Conservation (phyloP, 1,139 yeast genomes). For the Blastobotrys ciferrii region DNA sequence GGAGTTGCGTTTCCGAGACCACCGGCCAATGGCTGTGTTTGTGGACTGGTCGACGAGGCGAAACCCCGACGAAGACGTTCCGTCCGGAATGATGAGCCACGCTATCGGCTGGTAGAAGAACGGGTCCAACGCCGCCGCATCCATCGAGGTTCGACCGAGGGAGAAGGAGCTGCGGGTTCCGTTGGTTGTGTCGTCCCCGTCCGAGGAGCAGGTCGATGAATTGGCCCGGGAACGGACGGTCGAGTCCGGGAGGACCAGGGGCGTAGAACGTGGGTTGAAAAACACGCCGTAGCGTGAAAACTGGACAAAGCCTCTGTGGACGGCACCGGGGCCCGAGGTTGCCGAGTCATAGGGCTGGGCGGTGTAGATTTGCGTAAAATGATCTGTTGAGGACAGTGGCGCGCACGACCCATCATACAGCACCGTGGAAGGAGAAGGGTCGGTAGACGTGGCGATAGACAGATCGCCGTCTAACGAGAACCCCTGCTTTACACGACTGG, state of each 20-base stretch:
- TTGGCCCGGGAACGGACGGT: constrained; percentile 11
- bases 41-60: constrained; percentile 22
- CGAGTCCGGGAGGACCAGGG: constrained; percentile 13
- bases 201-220: background rate
- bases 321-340: constrained; percentile 2
- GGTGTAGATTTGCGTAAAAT: constrained; percentile 3
- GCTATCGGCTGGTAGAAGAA: constrained; percentile 21
- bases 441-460: background rate
- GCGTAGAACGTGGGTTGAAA: constrained; percentile 13
- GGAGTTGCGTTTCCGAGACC: constrained; percentile 17
- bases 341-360: constrained; percentile 13
- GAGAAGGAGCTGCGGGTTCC: background rate
- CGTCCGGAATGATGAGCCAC: constrained; percentile 17
- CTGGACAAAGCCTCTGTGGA: constrained; percentile 8
- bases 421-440: background rate
- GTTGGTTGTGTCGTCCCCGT: background rate
- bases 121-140: constrained; percentile 7
- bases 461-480: constrained; percentile 6
- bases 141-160: background rate
- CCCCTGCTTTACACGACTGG: constrained; percentile 8
- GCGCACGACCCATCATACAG: constrained; percentile 16
- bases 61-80: constrained; percentile 7
- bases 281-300: constrained; percentile 11
- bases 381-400: constrained; percentile 8
- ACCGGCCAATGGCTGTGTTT: constrained; percentile 18